These are phyloP conservation scores for Floccularia luteovirens DNA, from an alignment of 768 basidiomycete genomes.

Conservation along the genomic window DNA sequence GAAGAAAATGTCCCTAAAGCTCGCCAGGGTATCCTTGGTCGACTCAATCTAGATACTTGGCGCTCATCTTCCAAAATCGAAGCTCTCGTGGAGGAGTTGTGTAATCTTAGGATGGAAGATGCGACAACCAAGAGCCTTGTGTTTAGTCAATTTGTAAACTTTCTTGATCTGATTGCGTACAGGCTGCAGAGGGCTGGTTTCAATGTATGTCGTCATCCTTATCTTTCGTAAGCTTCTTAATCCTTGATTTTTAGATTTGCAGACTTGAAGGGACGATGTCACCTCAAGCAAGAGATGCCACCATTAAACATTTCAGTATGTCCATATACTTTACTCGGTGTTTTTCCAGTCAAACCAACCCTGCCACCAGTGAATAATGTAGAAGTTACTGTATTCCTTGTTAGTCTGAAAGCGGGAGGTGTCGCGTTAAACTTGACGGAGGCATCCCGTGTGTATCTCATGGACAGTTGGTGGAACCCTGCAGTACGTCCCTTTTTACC, in stretches of 20 bases:
- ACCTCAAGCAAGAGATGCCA: slow-evolving; percentile 92
- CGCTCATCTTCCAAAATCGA: slow-evolving; percentile 97
- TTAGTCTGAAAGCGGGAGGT: slow-evolving; percentile 93
- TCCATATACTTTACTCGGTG: slow-evolving; percentile 6
- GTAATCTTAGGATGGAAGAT: slow-evolving; percentile 75
- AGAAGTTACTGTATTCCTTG: slow-evolving; percentile 94
- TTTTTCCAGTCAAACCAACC: not conserved
- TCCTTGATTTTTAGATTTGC: slow-evolving; percentile 52
- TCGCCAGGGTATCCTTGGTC: slow-evolving; percentile 90
- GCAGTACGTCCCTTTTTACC: slow-evolving; percentile 44
- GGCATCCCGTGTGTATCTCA: slow-evolving; percentile 89
- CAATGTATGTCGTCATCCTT: slow-evolving; percentile 41
- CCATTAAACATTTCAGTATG: slow-evolving; percentile 90
- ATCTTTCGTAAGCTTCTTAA: not conserved
- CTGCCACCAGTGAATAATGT: slow-evolving; percentile 73
- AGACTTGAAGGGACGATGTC: slow-evolving; percentile 95
- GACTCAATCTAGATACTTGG: slow-evolving; percentile 85
- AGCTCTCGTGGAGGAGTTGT: slow-evolving; percentile 89
- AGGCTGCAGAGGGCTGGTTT: slow-evolving; percentile 90
- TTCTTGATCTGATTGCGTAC: slow-evolving; percentile 90
- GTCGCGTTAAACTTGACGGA: slow-evolving; percentile 87
- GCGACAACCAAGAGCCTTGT: slow-evolving; percentile 94
- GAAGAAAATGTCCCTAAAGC: slow-evolving; percentile 44
- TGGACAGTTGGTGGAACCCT: slow-evolving; percentile 99
- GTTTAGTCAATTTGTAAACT: slow-evolving; percentile 93